A percentile compares a stretch with the other conserved stretches of the same genome.
Evolutionary conservation across 1,139 yeast species (phyloP).

Genomic region (Magnusiomyces starmeri): DNA sequence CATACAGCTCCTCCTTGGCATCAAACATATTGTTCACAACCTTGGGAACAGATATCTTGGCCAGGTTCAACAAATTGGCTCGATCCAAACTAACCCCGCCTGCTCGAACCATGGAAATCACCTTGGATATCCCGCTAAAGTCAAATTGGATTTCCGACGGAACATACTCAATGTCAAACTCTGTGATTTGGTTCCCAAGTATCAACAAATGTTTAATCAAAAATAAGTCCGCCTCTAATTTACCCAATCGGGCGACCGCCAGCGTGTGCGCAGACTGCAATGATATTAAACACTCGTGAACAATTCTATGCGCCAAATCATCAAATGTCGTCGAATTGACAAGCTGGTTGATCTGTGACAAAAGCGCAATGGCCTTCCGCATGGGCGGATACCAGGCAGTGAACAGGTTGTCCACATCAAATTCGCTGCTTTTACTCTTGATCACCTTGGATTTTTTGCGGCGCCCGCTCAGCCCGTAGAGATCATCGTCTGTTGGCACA

Average conservation of each 20-base stretch:
- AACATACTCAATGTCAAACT: conserved; percentile 73
- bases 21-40: conserved; percentile 84
- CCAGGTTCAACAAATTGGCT: conserved; percentile 49
- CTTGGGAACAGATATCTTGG: conserved; percentile 67
- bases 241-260: conserved; percentile 39
- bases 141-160: conserved; percentile 69
- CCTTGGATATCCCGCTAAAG: conserved; percentile 57
- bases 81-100: conserved; percentile 27
- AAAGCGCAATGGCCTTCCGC: conserved; percentile 57
- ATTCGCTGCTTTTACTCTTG: conserved; percentile 12
- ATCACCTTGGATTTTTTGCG: conserved; percentile 22
- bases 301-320: conserved; percentile 80
- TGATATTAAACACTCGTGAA: conserved; percentile 66
- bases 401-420: conserved; percentile 34
- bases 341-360: conserved; percentile 74
- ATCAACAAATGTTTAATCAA: conserved; percentile 65
- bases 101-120: conserved; percentile 42
- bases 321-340: conserved; percentile 72
- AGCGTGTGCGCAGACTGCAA: conserved; percentile 46
- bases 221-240: conserved; percentile 55
- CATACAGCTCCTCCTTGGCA: conserved; percentile 69
- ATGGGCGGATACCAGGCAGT: conserved; percentile 67
- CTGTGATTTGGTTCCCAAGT: conserved; percentile 61
- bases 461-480: conserved; percentile 47
- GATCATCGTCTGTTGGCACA: conserved; percentile 59